phyloP scores from a whole-genome alignment of 441 rosid species.

The Aquilaria agallochum region DNA sequence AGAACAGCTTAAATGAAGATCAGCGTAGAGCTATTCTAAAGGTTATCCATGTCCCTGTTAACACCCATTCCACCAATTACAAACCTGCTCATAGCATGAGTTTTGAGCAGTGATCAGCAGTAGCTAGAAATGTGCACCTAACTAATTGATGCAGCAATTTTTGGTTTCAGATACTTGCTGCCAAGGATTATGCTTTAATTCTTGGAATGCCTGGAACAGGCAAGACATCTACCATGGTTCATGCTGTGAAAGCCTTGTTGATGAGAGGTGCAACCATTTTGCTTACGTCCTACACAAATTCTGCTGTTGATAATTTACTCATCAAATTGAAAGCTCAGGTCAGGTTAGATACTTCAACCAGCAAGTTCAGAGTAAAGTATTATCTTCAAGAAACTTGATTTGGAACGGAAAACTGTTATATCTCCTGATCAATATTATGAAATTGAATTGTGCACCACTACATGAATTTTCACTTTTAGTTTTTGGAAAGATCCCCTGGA shows the following conservation, averaged over 20 bases:
- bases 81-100: neutral
- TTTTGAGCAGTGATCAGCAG: constrained; percentile 1
- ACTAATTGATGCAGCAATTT: constrained; percentile 16
- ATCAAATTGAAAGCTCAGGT: constrained; percentile 98
- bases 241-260: constrained; percentile 95
- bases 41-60: constrained; percentile 38
- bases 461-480: no score
- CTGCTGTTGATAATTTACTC: constrained; percentile 96
- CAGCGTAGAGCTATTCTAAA: constrained; percentile 97
- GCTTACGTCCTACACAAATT: constrained; percentile 98
- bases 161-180: constrained; percentile 82
- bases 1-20: constrained; percentile 81
- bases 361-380: neutral
- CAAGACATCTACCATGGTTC: constrained; percentile 95
- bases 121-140: constrained; percentile 7
- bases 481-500: no score
- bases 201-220: constrained; percentile 99
- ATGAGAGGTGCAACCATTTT: constrained; percentile 91
- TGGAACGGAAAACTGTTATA: neutral
- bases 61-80: neutral
- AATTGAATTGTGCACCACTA: no score
- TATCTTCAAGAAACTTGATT: neutral
- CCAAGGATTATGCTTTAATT: constrained; percentile 91
- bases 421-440: no score
- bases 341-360: neutral